A percentile compares a stretch with the other conserved stretches of the same genome.
phyloP scores from a whole-genome alignment of 1,284 basidiomycete genomes.

The Tylopilus sp. region DNA sequence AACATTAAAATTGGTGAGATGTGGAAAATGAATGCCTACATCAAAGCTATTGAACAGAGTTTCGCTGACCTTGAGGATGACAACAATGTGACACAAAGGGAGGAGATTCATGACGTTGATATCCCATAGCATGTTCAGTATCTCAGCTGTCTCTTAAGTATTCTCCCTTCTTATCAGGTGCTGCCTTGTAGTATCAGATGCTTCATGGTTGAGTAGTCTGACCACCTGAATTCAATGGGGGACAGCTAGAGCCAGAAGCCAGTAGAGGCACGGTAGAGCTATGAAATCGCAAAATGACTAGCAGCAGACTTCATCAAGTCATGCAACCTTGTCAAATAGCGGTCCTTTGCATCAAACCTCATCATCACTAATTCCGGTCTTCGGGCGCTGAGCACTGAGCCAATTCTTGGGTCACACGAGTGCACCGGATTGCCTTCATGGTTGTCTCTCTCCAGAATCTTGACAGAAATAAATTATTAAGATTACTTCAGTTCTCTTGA shows the following conservation, averaged over 20 bases:
- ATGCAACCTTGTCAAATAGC: conserved; percentile 26
- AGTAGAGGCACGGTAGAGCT: conserved; percentile 20
- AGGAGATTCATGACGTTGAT: conserved; percentile 18
- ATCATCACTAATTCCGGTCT: no score
- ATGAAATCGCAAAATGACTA: conserved; percentile 57
- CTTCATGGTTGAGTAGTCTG: conserved; percentile 1
- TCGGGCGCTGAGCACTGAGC: no score
- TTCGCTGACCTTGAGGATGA: conserved; percentile 54
- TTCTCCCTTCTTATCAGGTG: conserved; percentile 39
- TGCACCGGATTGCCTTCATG: no score
- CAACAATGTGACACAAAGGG: conserved; percentile 7
- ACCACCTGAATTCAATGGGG: neutral
- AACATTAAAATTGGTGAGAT: conserved; percentile 71
- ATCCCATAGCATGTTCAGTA: conserved; percentile 15
- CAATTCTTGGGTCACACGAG: no score
- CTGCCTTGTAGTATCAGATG: conserved; percentile 7
- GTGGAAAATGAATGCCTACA: conserved; percentile 77
- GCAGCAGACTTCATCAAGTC: conserved; percentile 47
- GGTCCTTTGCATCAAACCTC: no score
- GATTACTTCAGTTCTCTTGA: no score
- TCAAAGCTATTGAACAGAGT: conserved; percentile 66
- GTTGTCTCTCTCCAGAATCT: no score
- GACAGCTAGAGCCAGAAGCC: conserved; percentile 9
- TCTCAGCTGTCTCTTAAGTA: conserved; percentile 46
- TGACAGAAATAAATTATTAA: no score